These are phyloP conservation scores for Leccinellum rugosiceps DNA, from an alignment of 768 basidiomycete genomes.

Conservation along the genomic window DNA sequence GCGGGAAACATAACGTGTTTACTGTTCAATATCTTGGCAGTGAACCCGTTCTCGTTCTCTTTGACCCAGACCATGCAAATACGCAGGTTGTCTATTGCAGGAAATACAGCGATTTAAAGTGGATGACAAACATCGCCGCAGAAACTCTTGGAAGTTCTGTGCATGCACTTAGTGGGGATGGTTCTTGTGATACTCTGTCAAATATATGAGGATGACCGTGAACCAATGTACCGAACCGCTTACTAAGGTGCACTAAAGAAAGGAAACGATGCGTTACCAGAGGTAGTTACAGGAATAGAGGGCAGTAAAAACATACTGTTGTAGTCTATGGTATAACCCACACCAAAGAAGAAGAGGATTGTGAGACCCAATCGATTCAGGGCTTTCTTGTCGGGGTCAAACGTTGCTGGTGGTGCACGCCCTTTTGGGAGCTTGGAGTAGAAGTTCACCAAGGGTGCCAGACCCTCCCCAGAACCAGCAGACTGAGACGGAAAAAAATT, in stretches of 20 bases:
- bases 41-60: background rate
- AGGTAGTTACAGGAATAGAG: background rate
- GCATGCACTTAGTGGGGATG: conserved; percentile 60
- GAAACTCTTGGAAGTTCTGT: background rate
- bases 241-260: conserved; percentile 77
- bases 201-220: conserved; percentile 21
- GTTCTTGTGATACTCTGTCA: conserved; percentile 86
- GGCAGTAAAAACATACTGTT: conserved; percentile 59
- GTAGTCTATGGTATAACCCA: conserved; percentile 84
- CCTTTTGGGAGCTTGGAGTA: conserved; percentile 98
- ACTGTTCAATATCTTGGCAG: background rate
- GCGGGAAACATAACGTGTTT: background rate
- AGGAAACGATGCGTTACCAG: conserved; percentile 5
- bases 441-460: conserved; percentile 86
- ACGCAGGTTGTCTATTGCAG: conserved; percentile 22
- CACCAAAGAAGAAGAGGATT: conserved; percentile 55
- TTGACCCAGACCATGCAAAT: background rate
- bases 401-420: conserved; percentile 53
- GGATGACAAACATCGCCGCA: conserved; percentile 4
- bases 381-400: conserved; percentile 84
- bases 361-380: conserved; percentile 47
- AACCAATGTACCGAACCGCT: conserved; percentile 28
- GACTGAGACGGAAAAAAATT: conserved; percentile 48
- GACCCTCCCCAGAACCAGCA: conserved; percentile 75
- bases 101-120: conserved; percentile 19